phyloP scores from a whole-genome alignment of 1,139 yeast species.

The Yamadazyma trypodendri region DNA sequence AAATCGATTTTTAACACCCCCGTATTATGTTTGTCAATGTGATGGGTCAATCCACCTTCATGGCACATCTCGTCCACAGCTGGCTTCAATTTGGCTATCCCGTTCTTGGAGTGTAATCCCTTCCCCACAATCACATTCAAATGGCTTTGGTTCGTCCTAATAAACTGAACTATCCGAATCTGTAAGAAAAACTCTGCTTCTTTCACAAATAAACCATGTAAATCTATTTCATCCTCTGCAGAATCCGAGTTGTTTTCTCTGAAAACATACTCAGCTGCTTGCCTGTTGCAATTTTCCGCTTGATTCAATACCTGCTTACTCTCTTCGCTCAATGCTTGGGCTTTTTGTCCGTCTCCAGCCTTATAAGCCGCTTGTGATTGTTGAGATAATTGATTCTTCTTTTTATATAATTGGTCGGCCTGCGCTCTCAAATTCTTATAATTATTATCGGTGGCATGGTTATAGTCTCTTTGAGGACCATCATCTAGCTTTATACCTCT shows the following conservation, averaged over 20 bases:
- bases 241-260: slow-evolving; percentile 86
- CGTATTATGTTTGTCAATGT: slow-evolving; percentile 66
- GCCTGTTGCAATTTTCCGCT: slow-evolving; percentile 68
- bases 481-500: slow-evolving; percentile 39
- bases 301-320: slow-evolving; percentile 58
- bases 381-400: slow-evolving; percentile 54
- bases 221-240: slow-evolving; percentile 79
- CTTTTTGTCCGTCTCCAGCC: slow-evolving; percentile 68
- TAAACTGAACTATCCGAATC: slow-evolving; percentile 67
- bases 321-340: slow-evolving; percentile 69
- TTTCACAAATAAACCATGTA: slow-evolving; percentile 87
- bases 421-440: slow-evolving; percentile 63
- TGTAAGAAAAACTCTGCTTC: slow-evolving; percentile 82
- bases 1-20: slow-evolving; percentile 81
- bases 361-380: slow-evolving; percentile 78
- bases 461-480: slow-evolving; percentile 51
- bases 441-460: slow-evolving; percentile 67
- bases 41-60: slow-evolving; percentile 59
- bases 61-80: slow-evolving; percentile 79
- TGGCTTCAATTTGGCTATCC: slow-evolving; percentile 85
- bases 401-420: slow-evolving; percentile 67
- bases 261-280: slow-evolving; percentile 91
- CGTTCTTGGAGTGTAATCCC: slow-evolving; percentile 79
- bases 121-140: slow-evolving; percentile 86
- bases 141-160: slow-evolving; percentile 55